These are phyloP conservation scores for Trametes villosa DNA, from an alignment of 768 basidiomycete genomes.

Conservation along the genomic window DNA sequence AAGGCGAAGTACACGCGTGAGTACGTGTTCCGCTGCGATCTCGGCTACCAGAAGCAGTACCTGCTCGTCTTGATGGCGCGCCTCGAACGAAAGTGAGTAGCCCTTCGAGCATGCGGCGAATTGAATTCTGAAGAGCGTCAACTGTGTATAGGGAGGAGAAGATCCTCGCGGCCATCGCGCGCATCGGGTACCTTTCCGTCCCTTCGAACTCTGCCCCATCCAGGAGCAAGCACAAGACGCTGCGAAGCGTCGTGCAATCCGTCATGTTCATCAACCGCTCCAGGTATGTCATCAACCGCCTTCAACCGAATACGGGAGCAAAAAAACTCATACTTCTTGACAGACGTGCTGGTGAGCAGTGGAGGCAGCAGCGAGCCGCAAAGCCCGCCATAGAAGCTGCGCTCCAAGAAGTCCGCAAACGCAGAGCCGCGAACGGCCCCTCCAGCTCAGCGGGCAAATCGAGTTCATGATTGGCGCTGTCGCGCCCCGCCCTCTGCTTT, in stretches of 20 bases:
- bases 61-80: conserved; percentile 72
- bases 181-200: conserved; percentile 67
- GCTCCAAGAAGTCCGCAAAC: conserved; percentile 65
- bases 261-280: conserved; percentile 68
- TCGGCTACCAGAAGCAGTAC: conserved; percentile 89
- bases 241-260: conserved; percentile 60
- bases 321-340: conserved; percentile 13
- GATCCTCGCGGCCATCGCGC: conserved; percentile 75
- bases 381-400: conserved; percentile 69
- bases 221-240: conserved; percentile 44
- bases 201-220: conserved; percentile 35
- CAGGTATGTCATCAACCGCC: conserved; percentile 49
- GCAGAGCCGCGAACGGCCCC: conserved; percentile 12
- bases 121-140: neutral
- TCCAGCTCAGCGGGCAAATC: neutral
- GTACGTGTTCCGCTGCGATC: conserved; percentile 71
- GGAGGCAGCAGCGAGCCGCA: conserved; percentile 64
- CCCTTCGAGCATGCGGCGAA: neutral
- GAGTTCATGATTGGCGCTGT: neutral
- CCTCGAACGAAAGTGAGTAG: conserved; percentile 69
- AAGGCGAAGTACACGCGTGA: conserved; percentile 93
- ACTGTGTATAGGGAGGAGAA: conserved; percentile 58
- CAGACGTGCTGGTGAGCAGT: conserved; percentile 64
- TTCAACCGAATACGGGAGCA: neutral
- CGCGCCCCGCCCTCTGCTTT: neutral